These are phyloP conservation scores for Mallotus japonicus DNA, from an alignment of 441 rosid genomes.

Conservation along the genomic window DNA sequence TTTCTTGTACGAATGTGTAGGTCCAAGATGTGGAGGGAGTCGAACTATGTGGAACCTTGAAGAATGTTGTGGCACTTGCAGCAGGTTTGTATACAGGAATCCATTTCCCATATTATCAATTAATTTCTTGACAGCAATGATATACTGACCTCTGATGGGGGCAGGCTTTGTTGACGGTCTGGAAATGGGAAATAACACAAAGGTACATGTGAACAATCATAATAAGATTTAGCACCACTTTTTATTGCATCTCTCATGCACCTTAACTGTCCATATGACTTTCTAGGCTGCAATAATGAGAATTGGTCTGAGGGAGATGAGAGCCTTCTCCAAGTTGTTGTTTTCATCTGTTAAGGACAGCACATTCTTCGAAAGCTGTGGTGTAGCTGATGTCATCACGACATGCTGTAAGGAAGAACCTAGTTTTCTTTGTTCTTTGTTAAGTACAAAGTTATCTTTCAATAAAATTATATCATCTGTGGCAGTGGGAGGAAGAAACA, in stretches of 20 bases:
- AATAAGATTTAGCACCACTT: neutral
- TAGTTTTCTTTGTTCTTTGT: slow-evolving; percentile 14
- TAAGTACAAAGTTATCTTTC: neutral
- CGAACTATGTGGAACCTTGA: slow-evolving; percentile 90
- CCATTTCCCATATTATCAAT: neutral
- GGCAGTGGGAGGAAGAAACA: slow-evolving; percentile 96
- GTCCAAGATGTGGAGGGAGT: slow-evolving; percentile 96
- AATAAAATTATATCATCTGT: slow-evolving; percentile 20
- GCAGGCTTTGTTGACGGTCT: slow-evolving; percentile 95
- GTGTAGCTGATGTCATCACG: slow-evolving; percentile 92
- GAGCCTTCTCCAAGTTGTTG: slow-evolving; percentile 74
- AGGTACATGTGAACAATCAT: slow-evolving; percentile 42
- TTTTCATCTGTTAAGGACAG: slow-evolving; percentile 84
- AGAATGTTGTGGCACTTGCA: slow-evolving; percentile 91
- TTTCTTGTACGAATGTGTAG: slow-evolving; percentile 33
- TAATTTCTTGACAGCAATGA: neutral
- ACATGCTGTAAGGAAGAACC: slow-evolving; percentile 75
- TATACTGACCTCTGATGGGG: slow-evolving; percentile 17
- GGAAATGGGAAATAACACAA: slow-evolving; percentile 94
- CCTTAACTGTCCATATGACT: slow-evolving; percentile 9
- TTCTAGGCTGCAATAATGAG: slow-evolving; percentile 92
- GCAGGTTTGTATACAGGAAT: slow-evolving; percentile 49
- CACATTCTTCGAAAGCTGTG: slow-evolving; percentile 97
- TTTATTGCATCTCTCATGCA: neutral
- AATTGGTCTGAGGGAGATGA: slow-evolving; percentile 95